These are phyloP conservation scores for Talaromyces adpressus DNA, from an alignment of 495 filamentous ascomycete species.

Conservation along the genomic window DNA sequence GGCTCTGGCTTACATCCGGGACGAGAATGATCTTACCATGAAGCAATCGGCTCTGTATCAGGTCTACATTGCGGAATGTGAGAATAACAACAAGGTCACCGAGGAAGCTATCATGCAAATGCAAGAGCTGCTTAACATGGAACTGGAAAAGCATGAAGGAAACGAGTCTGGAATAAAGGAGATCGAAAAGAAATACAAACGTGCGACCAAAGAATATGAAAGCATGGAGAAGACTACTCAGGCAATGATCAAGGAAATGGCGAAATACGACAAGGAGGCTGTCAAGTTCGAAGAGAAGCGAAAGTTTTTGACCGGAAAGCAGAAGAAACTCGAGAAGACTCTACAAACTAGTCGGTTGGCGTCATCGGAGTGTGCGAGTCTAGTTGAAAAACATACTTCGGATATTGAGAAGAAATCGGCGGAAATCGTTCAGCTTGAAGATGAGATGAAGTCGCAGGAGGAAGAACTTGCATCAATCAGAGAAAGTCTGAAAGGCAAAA, in stretches of 20 bases:
- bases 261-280: slow-evolving; percentile 87
- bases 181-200: slow-evolving; percentile 78
- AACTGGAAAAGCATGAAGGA: slow-evolving; percentile 87
- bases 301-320: slow-evolving; percentile 82
- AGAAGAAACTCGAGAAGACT: slow-evolving; percentile 90
- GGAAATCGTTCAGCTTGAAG: slow-evolving; percentile 68
- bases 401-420: slow-evolving; percentile 69
- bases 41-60: slow-evolving; percentile 91
- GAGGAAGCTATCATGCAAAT: slow-evolving; percentile 86
- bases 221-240: slow-evolving; percentile 75
- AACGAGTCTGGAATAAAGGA: slow-evolving; percentile 87
- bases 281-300: slow-evolving; percentile 98
- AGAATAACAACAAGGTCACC: slow-evolving; percentile 81
- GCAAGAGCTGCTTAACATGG: slow-evolving; percentile 78
- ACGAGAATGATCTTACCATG: slow-evolving; percentile 85
- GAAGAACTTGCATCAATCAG: slow-evolving; percentile 72
- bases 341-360: slow-evolving; percentile 63
- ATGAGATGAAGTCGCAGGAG: slow-evolving; percentile 69
- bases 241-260: slow-evolving; percentile 75
- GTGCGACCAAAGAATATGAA: slow-evolving; percentile 72
- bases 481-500: slow-evolving; percentile 87
- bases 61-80: slow-evolving; percentile 77
- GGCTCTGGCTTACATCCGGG: slow-evolving; percentile 76
- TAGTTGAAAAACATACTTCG: slow-evolving; percentile 65
- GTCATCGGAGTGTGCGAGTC: slow-evolving; percentile 64